These are phyloP conservation scores for Spencermartinsiella ligniputridi DNA, from an alignment of 1,139 yeast genomes.

Conservation along the genomic window DNA sequence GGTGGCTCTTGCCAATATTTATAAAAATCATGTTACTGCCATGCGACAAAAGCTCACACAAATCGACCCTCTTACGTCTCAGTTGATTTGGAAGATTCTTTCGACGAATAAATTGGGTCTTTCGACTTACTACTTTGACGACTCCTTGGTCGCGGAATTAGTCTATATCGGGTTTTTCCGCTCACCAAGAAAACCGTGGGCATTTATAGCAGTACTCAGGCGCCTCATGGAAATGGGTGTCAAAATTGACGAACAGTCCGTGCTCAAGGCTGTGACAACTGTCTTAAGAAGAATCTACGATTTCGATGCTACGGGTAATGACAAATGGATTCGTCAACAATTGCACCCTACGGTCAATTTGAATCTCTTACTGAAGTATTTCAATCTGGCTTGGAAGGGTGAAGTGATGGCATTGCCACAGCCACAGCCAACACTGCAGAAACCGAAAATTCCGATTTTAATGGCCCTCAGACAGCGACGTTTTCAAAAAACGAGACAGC, in stretches of 20 bases:
- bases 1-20: not conserved
- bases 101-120: not conserved
- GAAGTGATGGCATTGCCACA: not conserved
- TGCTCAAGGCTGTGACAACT: conserved; percentile 5
- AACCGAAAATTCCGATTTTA: not conserved
- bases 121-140: not conserved
- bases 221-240: conserved; percentile 9
- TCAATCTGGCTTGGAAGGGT: not conserved
- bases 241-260: conserved; percentile 3
- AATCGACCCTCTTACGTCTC: not conserved
- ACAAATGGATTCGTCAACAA: not conserved
- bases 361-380: not conserved
- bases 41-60: not conserved
- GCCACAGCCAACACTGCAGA: not conserved
- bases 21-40: not conserved
- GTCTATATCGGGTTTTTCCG: conserved; percentile 9
- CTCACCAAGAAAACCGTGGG: conserved; percentile 9
- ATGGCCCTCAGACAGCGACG: not conserved
- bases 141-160: conserved; percentile 3
- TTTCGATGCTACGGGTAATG: not conserved
- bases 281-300: conserved; percentile 5
- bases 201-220: conserved; percentile 5
- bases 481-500: not conserved
- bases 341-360: not conserved
- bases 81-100: not conserved